Evolutionary conservation across 257 asterid species (phyloP).

Genomic region (Jasminum sambac): DNA sequence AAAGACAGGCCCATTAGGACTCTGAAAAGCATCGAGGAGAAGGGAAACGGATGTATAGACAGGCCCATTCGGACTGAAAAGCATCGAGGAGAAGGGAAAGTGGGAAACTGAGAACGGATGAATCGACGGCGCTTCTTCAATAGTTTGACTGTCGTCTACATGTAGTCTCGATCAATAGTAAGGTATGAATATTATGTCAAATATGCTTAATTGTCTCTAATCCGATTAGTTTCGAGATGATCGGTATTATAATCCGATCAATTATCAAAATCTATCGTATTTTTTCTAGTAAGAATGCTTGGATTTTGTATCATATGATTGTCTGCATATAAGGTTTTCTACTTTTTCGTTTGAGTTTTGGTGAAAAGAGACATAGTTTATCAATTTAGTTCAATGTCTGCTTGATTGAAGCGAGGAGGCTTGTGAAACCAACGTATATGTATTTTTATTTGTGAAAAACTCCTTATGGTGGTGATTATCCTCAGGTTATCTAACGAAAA

Average conservation of each 20-base stretch:
- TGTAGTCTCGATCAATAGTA: not conserved
- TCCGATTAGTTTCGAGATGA: not conserved
- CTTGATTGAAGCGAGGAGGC: not conserved
- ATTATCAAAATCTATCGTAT: not conserved
- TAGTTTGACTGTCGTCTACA: not conserved
- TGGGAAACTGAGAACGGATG: not conserved
- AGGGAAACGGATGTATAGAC: too few species aligned
- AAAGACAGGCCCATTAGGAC: too few species aligned
- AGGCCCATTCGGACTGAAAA: too few species aligned
- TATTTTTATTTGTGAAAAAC: too few species aligned
- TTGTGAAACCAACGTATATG: too few species aligned
- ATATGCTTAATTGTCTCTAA: not conserved
- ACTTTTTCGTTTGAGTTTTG: not conserved
- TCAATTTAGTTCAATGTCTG: not conserved
- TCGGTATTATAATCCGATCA: not conserved
- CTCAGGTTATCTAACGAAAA: not conserved
- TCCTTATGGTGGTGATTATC: not conserved
- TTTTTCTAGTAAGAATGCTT: not conserved
- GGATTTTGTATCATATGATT: slow-evolving; percentile 4
- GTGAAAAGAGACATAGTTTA: not conserved
- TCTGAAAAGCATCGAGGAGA: too few species aligned
- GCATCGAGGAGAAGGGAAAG: too few species aligned
- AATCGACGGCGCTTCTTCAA: not conserved
- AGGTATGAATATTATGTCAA: not conserved
- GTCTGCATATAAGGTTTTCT: not conserved